Evolutionary conservation across 1,284 basidiomycete species (phyloP).

Genomic region (Fomitopsis palustris): DNA sequence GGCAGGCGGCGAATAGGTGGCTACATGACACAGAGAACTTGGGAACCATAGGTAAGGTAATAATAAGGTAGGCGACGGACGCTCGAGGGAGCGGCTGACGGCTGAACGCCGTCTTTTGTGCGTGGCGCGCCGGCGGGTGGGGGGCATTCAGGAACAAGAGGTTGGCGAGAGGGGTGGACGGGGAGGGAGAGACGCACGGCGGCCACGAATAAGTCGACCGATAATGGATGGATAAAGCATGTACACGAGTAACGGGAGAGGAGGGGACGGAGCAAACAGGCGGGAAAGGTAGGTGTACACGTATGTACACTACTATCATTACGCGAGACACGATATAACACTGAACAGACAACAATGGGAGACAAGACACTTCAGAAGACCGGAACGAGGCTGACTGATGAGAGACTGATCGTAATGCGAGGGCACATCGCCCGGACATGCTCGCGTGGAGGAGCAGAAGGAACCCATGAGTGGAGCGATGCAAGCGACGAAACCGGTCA

Average conservation of each 20-base stretch:
- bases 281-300: background rate
- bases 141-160: background rate
- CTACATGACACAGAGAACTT: constrained; percentile 1
- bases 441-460: background rate
- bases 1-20: background rate
- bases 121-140: background rate
- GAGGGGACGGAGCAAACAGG: background rate
- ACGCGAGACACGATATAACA: background rate
- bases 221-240: background rate
- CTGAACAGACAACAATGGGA: background rate
- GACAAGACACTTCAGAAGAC: background rate
- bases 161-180: background rate
- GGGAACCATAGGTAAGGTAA: background rate
- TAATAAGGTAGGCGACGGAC: background rate
- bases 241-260: background rate
- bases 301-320: constrained; percentile 1
- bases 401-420: background rate
- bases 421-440: background rate
- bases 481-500: background rate
- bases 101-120: constrained; percentile 8
- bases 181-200: background rate
- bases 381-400: background rate
- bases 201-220: background rate
- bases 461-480: background rate
- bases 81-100: constrained; percentile 6